Conservation (phyloP, 2,329 filamentous ascomycete genomes). For the Diaporthe humulicola region DNA sequence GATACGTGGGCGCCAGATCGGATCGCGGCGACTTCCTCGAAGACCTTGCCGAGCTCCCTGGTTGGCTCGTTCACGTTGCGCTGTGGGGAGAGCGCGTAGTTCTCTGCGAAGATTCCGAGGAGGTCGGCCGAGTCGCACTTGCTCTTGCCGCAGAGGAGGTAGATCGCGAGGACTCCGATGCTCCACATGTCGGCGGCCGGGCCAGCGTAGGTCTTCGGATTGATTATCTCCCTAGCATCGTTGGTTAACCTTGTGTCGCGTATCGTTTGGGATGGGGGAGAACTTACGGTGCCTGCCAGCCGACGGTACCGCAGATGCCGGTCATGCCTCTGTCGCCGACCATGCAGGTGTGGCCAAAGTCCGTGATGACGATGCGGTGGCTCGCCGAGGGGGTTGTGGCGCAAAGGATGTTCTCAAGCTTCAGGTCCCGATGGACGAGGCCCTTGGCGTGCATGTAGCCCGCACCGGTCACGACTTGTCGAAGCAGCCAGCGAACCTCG, state of each 20-base stretch:
- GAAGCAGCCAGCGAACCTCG: constrained; percentile 60
- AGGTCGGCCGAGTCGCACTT: constrained; percentile 40
- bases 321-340: constrained; percentile 57
- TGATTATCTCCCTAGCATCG: constrained; percentile 55
- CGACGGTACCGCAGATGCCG: constrained; percentile 59
- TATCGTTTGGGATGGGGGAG: too few relatives aligned
- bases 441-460: constrained; percentile 63
- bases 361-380: constrained; percentile 63
- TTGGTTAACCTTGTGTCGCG: constrained; percentile 8
- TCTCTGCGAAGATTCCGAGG: constrained; percentile 9
- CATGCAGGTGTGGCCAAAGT: constrained; percentile 64
- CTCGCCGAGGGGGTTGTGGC: constrained; percentile 58
- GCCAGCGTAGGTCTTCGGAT: constrained; percentile 47
- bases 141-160: constrained; percentile 46
- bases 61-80: constrained; percentile 40
- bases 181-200: constrained; percentile 66
- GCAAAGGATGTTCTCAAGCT: constrained; percentile 67
- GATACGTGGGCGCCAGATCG: constrained; percentile 40
- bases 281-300: constrained; percentile 65
- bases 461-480: constrained; percentile 62
- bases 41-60: constrained; percentile 37
- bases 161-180: constrained; percentile 60
- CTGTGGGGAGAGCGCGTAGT: constrained; percentile 38
- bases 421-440: constrained; percentile 66
- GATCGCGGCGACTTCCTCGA: constrained; percentile 21